A percentile compares a stretch with the other conserved stretches of the same genome.
Evolutionary conservation across 2,329 filamentous ascomycete species (phyloP).

Genomic region (Huntiella moniliformis): DNA sequence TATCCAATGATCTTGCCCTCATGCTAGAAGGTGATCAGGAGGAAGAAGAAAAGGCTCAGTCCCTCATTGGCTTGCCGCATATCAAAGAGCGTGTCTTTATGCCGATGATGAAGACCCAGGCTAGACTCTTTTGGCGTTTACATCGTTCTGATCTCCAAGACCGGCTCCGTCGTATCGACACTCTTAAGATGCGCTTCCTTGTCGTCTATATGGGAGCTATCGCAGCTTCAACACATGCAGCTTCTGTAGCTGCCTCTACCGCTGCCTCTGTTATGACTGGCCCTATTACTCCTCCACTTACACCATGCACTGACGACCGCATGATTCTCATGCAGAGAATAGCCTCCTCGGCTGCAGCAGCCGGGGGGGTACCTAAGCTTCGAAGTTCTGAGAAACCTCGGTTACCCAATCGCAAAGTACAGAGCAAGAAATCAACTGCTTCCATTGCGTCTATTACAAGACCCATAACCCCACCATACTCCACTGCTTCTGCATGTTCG

Average conservation of each 20-base stretch:
- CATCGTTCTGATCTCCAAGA: conserved; percentile 36
- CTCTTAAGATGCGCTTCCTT: conserved; percentile 45
- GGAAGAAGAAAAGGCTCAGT: conserved; percentile 24
- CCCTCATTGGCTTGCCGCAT: conserved; percentile 11
- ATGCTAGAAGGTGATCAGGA: conserved; percentile 5
- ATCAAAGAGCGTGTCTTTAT: conserved; percentile 8
- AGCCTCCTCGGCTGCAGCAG: conserved; percentile 2
- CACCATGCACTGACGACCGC: conserved; percentile 6
- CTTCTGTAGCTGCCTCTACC: conserved; percentile 1
- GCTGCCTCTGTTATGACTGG: not conserved
- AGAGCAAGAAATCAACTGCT: conserved; percentile 1
- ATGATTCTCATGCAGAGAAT: conserved; percentile 10
- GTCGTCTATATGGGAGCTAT: conserved; percentile 46
- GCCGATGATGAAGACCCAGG: conserved; percentile 25
- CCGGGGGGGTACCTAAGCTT: conserved; percentile 1
- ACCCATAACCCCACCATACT: conserved; percentile 1
- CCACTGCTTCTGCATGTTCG: not conserved
- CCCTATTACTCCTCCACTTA: conserved; percentile 5
- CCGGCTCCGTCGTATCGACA: conserved; percentile 37
- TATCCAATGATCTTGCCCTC: conserved; percentile 35
- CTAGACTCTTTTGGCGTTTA: conserved; percentile 39
- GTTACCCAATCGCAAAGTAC: not conserved
- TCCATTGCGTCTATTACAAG: not conserved
- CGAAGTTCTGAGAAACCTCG: not conserved
- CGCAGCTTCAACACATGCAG: conserved; percentile 18